Evolutionary conservation across 164 flowering plant species (phyloP).

Genomic region (Umbilicus rupestris): DNA sequence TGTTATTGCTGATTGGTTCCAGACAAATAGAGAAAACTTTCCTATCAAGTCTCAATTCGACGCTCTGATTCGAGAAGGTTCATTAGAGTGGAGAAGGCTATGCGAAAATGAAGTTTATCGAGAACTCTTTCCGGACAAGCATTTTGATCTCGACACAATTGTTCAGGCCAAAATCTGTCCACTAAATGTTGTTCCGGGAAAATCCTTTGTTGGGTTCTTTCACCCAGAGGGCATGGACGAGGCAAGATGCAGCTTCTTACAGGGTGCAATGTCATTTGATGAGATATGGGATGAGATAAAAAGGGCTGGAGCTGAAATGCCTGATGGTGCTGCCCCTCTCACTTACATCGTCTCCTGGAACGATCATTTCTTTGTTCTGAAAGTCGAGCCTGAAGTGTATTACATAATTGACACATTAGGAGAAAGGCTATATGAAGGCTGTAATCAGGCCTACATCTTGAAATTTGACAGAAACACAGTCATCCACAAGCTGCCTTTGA

Average conservation of each 20-base stretch:
- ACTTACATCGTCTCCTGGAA: slow-evolving; percentile 91
- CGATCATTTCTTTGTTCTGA: slow-evolving; percentile 90
- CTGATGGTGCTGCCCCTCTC: slow-evolving; percentile 27
- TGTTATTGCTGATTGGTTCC: slow-evolving; percentile 94
- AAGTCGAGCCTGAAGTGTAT: slow-evolving; percentile 78
- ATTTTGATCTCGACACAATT: slow-evolving; percentile 93
- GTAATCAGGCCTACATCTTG: slow-evolving; percentile 80
- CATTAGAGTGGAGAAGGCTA: slow-evolving; percentile 86
- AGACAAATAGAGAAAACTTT: slow-evolving; percentile 50
- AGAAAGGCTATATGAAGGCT: slow-evolving; percentile 89
- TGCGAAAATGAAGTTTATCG: slow-evolving; percentile 69
- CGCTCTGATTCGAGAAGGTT: slow-evolving; percentile 83
- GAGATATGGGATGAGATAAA: slow-evolving; percentile 93
- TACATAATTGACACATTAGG: slow-evolving; percentile 92
- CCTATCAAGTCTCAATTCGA: slow-evolving; percentile 92
- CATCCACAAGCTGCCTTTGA: slow-evolving; percentile 33
- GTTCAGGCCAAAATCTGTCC: slow-evolving; percentile 75
- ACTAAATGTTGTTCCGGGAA: slow-evolving; percentile 53
- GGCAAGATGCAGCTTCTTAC: slow-evolving; percentile 68
- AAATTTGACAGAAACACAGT: slow-evolving; percentile 60
- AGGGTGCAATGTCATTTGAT: slow-evolving; percentile 94
- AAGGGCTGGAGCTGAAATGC: slow-evolving; percentile 20
- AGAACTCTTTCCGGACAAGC: slow-evolving; percentile 80
- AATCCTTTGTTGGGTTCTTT: slow-evolving; percentile 88
- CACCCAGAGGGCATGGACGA: slow-evolving; percentile 77